A percentile compares a stretch with the other conserved stretches of the same genome.
phyloP scores from a whole-genome alignment of 371 early-diverging fungal species.

The Chytridium lagenaria region DNA sequence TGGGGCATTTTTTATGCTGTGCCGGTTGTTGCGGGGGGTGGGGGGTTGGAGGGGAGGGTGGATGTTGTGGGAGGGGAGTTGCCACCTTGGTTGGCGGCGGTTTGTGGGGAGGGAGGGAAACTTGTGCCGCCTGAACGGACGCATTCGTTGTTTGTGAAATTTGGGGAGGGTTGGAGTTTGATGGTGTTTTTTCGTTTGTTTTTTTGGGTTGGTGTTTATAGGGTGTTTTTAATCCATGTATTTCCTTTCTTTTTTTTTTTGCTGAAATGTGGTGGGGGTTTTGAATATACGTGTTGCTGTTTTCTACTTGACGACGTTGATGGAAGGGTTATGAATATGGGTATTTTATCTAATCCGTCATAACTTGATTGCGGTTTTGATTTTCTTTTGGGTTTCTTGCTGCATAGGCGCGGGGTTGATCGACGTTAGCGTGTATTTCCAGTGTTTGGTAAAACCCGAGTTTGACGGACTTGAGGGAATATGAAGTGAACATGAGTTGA shows the following conservation, averaged over 20 bases:
- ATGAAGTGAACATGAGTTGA: too few relatives aligned
- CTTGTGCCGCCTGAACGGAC: conserved; percentile 2
- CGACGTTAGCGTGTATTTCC: too few relatives aligned
- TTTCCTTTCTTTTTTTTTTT: not conserved
- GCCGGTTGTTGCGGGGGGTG: not conserved
- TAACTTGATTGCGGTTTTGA: too few relatives aligned
- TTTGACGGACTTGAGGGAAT: too few relatives aligned
- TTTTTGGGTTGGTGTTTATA: not conserved
- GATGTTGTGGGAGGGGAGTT: not conserved
- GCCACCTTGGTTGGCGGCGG: not conserved
- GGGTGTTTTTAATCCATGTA: not conserved
- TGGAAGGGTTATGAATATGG: too few relatives aligned
- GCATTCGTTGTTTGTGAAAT: not conserved
- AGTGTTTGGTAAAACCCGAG: too few relatives aligned
- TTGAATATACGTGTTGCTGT: too few relatives aligned
- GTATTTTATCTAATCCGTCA: too few relatives aligned
- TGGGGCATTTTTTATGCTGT: too few relatives aligned
- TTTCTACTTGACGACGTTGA: too few relatives aligned
- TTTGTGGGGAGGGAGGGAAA: not conserved
- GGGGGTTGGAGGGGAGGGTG: not conserved
- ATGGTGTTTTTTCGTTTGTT: not conserved
- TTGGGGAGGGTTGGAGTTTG: not conserved
- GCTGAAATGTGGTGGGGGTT: not conserved
- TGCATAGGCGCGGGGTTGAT: too few relatives aligned
- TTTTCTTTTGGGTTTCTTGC: too few relatives aligned